Evolutionary conservation across 345 rosid species (phyloP), one percentile per base, ranked within the genome.

Genomic region (Triadica sebifera): DNA sequence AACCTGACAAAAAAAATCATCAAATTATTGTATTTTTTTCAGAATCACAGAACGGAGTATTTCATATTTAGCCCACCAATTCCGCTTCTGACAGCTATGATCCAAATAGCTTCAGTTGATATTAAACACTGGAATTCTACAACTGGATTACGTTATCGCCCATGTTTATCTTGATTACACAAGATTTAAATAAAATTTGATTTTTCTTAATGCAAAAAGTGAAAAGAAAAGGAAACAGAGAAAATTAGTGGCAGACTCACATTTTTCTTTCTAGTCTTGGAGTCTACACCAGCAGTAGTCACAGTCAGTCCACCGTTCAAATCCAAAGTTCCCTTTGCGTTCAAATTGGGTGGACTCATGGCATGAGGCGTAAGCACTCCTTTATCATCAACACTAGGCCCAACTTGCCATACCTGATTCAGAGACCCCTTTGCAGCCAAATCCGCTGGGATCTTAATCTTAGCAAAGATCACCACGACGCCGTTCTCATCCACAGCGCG

Each of bases 331-430:
- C 69, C 77, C 20, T 1, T 76, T 1, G 94, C 8, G 0, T 41
- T 51, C 73, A 84, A 8, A 73, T 92, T 92, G 0, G 9, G 70
- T 2, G 45, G 37, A 39, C 0, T 1, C 12, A 74, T 25, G 0
- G 67, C 81, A 72, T 94, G 96, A 46, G 56, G 52, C 12, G 17
- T 46, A 9, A 85, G 87, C 25, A 0, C 39, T 22, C 86, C 89
- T 39, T 49, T 65, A 5, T 3, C 68, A 8, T 76, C 69, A 16
- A 87, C 88, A 15, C 74, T 62, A 16, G 86, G 77, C 8, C 97
- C 95, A 34, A 89, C 88, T 76, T 94, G 97, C 98, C 98, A 94
- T 17, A 92, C 92, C 70, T 90, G 97, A 75, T 90, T 89, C 74
- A 92, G 69, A 41, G 65, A 64, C 10, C 82, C 82, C 62, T 69